phyloP scores from a whole-genome alignment of 179 eudicot genomes.

The Monotropa hypopitys region DNA sequence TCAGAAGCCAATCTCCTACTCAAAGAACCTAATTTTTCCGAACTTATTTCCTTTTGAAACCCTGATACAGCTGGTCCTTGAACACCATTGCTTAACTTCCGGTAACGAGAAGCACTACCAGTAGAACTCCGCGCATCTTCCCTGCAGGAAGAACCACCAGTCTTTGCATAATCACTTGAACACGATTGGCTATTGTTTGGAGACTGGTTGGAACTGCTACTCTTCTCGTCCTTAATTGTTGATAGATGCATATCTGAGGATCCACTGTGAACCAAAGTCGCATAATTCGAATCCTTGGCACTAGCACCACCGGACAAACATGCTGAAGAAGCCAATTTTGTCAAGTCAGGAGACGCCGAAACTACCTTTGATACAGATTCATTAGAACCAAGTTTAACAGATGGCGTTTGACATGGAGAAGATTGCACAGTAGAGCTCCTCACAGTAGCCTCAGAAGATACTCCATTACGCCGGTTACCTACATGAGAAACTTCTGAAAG shows the following conservation, averaged over 20 bases:
- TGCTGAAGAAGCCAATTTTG: constrained; percentile 18
- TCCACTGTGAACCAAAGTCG: constrained; percentile 7
- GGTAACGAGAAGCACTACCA: constrained; percentile 35
- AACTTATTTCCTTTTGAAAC: constrained; percentile 30
- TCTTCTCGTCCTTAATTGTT: constrained; percentile 52
- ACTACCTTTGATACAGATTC: constrained; percentile 25
- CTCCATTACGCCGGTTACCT: constrained; percentile 31
- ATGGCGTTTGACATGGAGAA: constrained; percentile 31
- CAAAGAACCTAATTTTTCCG: constrained; percentile 24
- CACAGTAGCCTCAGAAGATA: constrained; percentile 31
- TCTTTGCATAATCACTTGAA: constrained; percentile 43
- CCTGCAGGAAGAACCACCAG: constrained; percentile 24
- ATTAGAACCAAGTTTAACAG: constrained; percentile 32
- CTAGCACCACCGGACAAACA: constrained; percentile 8
- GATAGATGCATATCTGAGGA: constrained; percentile 34
- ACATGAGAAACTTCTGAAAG: constrained; percentile 44
- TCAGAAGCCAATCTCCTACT: constrained; percentile 29
- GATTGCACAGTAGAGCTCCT: constrained; percentile 29
- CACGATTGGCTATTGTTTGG: constrained; percentile 59
- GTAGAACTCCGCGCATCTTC: constrained; percentile 70
- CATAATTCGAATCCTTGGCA: constrained; percentile 9
- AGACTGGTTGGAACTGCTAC: constrained; percentile 78
- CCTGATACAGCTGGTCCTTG: constrained; percentile 26
- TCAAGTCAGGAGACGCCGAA: background rate
- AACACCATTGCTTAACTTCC: constrained; percentile 40